These are phyloP conservation scores for Phytophthora pinifolia DNA, from an alignment of 352 stramenopile species.

Conservation along the genomic window DNA sequence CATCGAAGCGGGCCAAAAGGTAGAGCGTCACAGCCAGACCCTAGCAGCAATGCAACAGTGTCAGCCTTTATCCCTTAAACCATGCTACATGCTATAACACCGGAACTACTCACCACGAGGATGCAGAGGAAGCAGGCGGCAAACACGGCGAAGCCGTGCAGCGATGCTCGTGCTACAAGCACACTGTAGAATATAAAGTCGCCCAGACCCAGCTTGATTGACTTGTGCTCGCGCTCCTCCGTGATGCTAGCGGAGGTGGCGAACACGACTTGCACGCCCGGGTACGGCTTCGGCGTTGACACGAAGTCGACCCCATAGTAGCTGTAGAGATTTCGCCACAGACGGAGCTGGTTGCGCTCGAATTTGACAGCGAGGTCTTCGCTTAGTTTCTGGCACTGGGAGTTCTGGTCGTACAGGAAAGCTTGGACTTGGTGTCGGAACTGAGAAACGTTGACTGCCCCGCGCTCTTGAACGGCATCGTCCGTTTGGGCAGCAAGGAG, in stretches of 20 bases:
- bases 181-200: slow-evolving; percentile 99
- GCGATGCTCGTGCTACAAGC: slow-evolving; percentile 92
- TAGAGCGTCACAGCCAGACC: slow-evolving; percentile 92
- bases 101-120: slow-evolving; percentile 77
- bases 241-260: slow-evolving; percentile 20
- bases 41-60: slow-evolving; percentile 19
- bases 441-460: slow-evolving; percentile 6
- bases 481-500: slow-evolving; percentile 5
- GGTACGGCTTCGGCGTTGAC: slow-evolving; percentile 35
- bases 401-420: slow-evolving; percentile 52
- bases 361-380: slow-evolving; percentile 37
- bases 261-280: slow-evolving; percentile 27
- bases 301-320: slow-evolving; percentile 46
- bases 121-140: slow-evolving; percentile 90
- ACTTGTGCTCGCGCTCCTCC: slow-evolving; percentile 45
- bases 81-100: background rate
- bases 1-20: slow-evolving; percentile 92
- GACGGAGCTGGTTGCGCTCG: slow-evolving; percentile 28
- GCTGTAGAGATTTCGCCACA: slow-evolving; percentile 51
- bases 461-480: background rate
- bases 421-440: slow-evolving; percentile 40
- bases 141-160: slow-evolving; percentile 93
- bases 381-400: slow-evolving; percentile 27
- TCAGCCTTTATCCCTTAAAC: slow-evolving; percentile 1
- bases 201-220: slow-evolving; percentile 91